Evolutionary conservation across 108 stramenopile species (phyloP).

Genomic region (Asterionellopsis glacialis): DNA sequence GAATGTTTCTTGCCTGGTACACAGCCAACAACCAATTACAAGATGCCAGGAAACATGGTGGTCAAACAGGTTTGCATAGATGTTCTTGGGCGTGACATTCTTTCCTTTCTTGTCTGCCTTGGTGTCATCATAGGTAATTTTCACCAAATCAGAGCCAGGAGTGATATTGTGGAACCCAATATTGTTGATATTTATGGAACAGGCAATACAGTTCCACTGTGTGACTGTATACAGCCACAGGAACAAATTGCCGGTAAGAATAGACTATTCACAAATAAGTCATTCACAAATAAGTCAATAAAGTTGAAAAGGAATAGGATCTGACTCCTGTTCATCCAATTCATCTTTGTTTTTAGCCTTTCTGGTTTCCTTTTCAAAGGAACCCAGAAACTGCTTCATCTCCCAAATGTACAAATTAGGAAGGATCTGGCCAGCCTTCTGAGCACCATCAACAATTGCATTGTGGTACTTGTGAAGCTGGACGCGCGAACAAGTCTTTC

Average conservation of each 20-base stretch:
- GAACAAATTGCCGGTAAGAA: not conserved
- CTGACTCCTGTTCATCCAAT: not conserved
- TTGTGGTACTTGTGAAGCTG: conserved; percentile 5
- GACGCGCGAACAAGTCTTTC: not conserved
- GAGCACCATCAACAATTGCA: conserved; percentile 6
- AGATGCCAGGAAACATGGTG: not conserved
- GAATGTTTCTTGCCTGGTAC: not conserved
- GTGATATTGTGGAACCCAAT: not conserved
- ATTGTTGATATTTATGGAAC: not conserved
- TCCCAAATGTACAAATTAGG: not conserved
- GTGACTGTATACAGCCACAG: not conserved
- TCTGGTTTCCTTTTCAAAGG: too few relatives aligned
- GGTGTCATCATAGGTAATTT: not conserved
- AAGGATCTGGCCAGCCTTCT: conserved; percentile 1
- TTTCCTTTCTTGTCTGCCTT: not conserved
- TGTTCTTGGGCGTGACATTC: not conserved
- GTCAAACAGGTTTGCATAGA: not conserved
- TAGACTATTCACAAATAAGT: not conserved
- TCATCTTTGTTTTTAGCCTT: too few relatives aligned
- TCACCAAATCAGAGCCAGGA: not conserved
- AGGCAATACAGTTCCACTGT: not conserved
- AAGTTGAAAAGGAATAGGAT: not conserved
- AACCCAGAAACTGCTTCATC: not conserved
- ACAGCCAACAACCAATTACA: not conserved
- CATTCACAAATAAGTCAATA: not conserved